Evolutionary conservation across 2,329 filamentous ascomycete genomes (phyloP).

Genomic region (Nigrograna mackinnonii): DNA sequence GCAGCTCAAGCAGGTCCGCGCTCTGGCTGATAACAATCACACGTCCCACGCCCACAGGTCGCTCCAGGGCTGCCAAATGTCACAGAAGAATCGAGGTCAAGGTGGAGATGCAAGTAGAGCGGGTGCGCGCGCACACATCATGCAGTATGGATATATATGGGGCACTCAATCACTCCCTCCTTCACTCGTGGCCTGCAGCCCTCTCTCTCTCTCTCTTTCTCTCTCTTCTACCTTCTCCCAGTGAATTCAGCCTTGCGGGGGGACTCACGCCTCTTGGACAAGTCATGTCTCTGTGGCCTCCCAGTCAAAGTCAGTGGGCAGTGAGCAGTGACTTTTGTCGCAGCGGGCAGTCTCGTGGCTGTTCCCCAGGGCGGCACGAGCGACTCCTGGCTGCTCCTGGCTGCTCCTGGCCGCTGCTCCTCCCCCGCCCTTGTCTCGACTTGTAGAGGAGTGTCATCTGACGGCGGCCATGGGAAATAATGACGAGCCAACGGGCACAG

Average conservation of each 20-base stretch:
- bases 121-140: neutral
- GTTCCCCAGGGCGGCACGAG: neutral
- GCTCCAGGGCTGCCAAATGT: neutral
- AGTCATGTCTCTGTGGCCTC: neutral
- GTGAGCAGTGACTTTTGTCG: constrained; percentile 2
- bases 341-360: neutral
- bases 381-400: constrained; percentile 8
- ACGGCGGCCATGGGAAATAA: too few relatives aligned
- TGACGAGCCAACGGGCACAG: neutral
- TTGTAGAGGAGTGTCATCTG: neutral
- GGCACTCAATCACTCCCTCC: neutral
- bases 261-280: too few relatives aligned
- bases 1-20: neutral
- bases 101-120: too few relatives aligned
- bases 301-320: neutral
- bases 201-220: neutral
- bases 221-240: neutral
- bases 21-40: neutral
- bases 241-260: neutral
- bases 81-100: too few relatives aligned
- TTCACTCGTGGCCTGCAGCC: neutral
- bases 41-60: neutral
- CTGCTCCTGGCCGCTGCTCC: neutral
- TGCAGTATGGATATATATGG: neutral
- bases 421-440: neutral